A percentile compares a stretch with the other conserved stretches of the same genome.
phyloP scores from a whole-genome alignment of 192 early-diverging fungal genomes.

The Rhizoclosmatium globosum region DNA sequence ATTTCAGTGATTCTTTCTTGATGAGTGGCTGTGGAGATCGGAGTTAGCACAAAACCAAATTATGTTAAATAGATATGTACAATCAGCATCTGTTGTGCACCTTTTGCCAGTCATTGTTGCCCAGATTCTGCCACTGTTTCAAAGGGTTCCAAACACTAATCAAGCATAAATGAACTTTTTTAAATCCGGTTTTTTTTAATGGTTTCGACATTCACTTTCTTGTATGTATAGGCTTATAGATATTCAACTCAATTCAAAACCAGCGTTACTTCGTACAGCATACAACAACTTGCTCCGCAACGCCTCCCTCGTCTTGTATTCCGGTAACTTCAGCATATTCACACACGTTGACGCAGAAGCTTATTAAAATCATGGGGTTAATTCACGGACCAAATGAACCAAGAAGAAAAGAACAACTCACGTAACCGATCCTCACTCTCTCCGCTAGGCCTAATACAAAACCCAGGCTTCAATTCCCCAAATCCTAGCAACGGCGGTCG shows the following conservation, averaged over 20 bases:
- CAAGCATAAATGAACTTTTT: no score
- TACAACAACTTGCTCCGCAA: slow-evolving; percentile 82
- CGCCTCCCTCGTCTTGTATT: slow-evolving; percentile 65
- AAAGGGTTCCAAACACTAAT: no score
- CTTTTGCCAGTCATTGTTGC: no score
- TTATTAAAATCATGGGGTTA: slow-evolving; percentile 15
- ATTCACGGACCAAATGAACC: not conserved
- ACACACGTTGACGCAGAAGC: slow-evolving; percentile 72
- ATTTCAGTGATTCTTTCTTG: no score
- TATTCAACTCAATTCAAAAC: slow-evolving; percentile 77
- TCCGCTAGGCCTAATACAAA: slow-evolving; percentile 77
- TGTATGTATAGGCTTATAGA: no score
- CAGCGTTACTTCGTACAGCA: slow-evolving; percentile 86
- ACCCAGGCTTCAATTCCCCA: slow-evolving; percentile 69
- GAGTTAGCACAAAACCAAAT: no score
- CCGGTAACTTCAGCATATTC: slow-evolving; percentile 91
- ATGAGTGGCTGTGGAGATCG: not conserved
- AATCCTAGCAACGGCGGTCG: slow-evolving; percentile 94
- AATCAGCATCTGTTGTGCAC: no score
- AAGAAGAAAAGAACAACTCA: slow-evolving; percentile 28
- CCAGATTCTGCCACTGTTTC: no score
- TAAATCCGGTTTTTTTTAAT: not conserved
- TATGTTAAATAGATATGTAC: no score
- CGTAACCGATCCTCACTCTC: slow-evolving; percentile 76
- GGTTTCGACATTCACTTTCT: no score